Evolutionary conservation across 1,284 basidiomycete species (phyloP), one percentile per base, ranked within the genome.

Genomic region (Boletellus dicymbophilus): DNA sequence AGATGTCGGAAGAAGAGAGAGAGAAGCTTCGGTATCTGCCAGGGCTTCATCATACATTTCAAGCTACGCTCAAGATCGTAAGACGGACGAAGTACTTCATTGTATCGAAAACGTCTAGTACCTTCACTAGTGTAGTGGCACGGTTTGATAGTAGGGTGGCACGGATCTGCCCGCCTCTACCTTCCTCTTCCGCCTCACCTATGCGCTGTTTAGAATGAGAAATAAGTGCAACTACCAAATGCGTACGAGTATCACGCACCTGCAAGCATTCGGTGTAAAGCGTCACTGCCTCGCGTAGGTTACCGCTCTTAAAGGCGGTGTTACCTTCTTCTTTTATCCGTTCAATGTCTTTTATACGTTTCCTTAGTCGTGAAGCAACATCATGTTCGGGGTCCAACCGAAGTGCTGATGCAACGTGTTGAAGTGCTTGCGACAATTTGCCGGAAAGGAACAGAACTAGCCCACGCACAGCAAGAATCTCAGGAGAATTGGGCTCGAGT

Each of bases 271-370:
- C 85, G 2, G 73, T 72, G 58, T 93, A 93, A 60, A 80, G 84
- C 6, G 77, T 73, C 2, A 87, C 69, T 0, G 93, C 93, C 36
- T 87, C 84, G 27, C 78, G 59, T 28, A 84, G 71, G 51, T 76
- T 74, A 2, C 78, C 78, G 0, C 65, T 52, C 69, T 94, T 94
- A 74, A 95, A 95, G 1, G 81, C 77, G 1, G 67, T 63, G 60
- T 95, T 95, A 0, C 93, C 93, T 56, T 91, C 89, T 54, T 94
- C 91, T 63, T 95, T 95, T 41, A 89, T 69, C 45, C 82, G 72
- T 57, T 95, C 91, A 13, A 95, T 81, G 40, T 88, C 85, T 60
- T 87, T 88, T 21, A 89, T 79, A 16, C 90, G 82, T 63, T 85
- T 88, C 46, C 93, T 77, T 45, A 94, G 70, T 51, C 77, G 79